These are phyloP conservation scores for Apiospora sp. DNA, from an alignment of 2,329 filamentous ascomycete genomes.

Conservation along the genomic window DNA sequence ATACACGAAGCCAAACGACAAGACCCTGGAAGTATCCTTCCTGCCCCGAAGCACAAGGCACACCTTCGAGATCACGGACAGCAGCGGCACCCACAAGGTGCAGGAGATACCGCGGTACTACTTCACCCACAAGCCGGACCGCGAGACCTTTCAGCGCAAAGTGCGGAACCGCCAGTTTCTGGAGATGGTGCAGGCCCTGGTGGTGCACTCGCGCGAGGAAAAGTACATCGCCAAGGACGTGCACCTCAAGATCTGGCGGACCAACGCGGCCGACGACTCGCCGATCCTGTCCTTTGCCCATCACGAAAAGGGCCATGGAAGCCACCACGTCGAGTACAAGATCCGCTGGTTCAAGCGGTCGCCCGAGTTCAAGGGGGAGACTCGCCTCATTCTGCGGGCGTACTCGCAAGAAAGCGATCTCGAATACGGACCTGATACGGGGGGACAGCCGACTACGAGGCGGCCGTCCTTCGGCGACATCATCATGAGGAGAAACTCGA, in stretches of 20 bases:
- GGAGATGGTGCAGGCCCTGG: slow-evolving; percentile 13
- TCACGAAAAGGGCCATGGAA: slow-evolving; percentile 26
- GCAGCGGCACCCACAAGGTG: neutral
- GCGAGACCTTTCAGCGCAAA: slow-evolving; percentile 5
- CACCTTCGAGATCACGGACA: slow-evolving; percentile 8
- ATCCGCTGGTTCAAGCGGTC: slow-evolving; percentile 36
- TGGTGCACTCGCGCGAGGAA: neutral
- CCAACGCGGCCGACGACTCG: neutral
- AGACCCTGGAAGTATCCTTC: neutral
- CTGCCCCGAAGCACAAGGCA: neutral
- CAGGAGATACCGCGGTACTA: slow-evolving; percentile 4
- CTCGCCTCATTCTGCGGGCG: slow-evolving; percentile 30
- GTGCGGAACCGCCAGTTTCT: slow-evolving; percentile 11
- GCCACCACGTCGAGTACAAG: slow-evolving; percentile 34
- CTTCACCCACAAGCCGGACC: slow-evolving; percentile 17
- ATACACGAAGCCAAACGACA: slow-evolving; percentile 5
- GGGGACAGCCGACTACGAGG: neutral
- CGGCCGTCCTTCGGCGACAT: slow-evolving; percentile 19
- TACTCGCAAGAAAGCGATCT: slow-evolving; percentile 30
- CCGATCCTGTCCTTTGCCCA: slow-evolving; percentile 31
- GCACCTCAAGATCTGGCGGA: slow-evolving; percentile 14
- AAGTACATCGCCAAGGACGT: neutral
- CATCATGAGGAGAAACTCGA: neutral
- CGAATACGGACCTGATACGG: slow-evolving; percentile 26
- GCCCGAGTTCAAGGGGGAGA: slow-evolving; percentile 33